Conservation (phyloP, 129 eudicot genomes). For the Apium graveolens region DNA sequence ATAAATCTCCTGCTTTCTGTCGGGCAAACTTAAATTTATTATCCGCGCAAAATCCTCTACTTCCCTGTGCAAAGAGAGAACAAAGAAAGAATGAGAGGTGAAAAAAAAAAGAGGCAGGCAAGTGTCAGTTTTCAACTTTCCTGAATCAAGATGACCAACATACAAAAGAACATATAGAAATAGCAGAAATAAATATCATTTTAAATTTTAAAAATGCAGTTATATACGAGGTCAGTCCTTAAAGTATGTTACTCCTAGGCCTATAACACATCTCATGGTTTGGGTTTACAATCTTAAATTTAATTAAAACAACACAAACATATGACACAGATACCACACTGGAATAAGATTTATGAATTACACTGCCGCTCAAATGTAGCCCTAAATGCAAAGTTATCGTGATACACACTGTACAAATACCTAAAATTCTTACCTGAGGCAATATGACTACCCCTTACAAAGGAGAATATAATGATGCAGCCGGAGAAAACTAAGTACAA, state of each 20-base stretch:
- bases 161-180: background rate
- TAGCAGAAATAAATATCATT: background rate
- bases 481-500: background rate
- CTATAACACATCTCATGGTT: background rate
- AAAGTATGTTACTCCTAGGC: background rate
- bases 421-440: background rate
- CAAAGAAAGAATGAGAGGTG: background rate
- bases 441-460: background rate
- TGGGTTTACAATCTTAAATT: background rate
- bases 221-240: background rate
- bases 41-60: conserved; percentile 2
- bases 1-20: conserved; percentile 4
- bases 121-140: background rate
- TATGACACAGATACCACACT: background rate
- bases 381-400: background rate
- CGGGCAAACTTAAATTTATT: background rate
- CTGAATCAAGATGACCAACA: background rate
- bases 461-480: background rate
- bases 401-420: background rate
- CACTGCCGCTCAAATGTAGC: background rate
- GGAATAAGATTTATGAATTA: background rate
- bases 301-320: background rate
- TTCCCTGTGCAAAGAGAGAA: background rate
- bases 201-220: background rate
- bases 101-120: background rate